phyloP scores from a whole-genome alignment of 2,329 filamentous ascomycete species.

The Sarocladiaceae sp. region DNA sequence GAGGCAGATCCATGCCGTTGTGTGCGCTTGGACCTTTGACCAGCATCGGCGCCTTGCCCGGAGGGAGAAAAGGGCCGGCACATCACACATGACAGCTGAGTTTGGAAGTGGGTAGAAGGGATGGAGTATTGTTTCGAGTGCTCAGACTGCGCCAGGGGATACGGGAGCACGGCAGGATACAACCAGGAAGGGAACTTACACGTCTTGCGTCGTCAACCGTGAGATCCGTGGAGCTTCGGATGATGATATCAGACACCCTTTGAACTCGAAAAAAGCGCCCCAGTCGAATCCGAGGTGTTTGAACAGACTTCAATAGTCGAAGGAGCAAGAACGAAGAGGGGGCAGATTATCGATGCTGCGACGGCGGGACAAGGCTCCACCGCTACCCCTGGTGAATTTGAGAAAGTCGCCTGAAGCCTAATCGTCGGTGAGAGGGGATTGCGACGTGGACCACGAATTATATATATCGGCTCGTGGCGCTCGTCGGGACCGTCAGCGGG shows the following conservation, averaged over 20 bases:
- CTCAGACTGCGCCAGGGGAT: neutral
- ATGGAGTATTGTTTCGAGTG: conserved; percentile 8
- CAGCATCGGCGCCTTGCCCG: conserved; percentile 7
- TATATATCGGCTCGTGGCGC: neutral
- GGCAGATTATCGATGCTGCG: neutral
- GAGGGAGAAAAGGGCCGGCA: conserved; percentile 3
- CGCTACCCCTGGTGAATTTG: conserved; percentile 7
- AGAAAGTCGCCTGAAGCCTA: neutral
- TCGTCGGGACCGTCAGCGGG: neutral
- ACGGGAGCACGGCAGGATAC: neutral
- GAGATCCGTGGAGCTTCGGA: too few relatives aligned
- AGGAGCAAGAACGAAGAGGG: neutral
- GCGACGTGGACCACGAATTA: neutral
- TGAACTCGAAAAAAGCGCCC: too few relatives aligned
- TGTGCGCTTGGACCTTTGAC: conserved; percentile 1
- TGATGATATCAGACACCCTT: too few relatives aligned
- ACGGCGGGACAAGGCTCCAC: conserved; percentile 8
- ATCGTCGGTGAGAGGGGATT: neutral
- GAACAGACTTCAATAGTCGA: neutral
- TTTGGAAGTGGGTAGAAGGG: conserved; percentile 5
- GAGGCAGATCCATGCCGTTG: conserved; percentile 7
- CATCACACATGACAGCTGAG: conserved; percentile 3
- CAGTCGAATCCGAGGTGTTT: too few relatives aligned
- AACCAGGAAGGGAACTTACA: neutral
- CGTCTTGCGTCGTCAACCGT: too few relatives aligned